Percentiles rank a stretch among this genome's conserved stretches.
Evolutionary conservation across 352 stramenopile genomes (phyloP).

Genomic region (Globisporangium nagaii): DNA sequence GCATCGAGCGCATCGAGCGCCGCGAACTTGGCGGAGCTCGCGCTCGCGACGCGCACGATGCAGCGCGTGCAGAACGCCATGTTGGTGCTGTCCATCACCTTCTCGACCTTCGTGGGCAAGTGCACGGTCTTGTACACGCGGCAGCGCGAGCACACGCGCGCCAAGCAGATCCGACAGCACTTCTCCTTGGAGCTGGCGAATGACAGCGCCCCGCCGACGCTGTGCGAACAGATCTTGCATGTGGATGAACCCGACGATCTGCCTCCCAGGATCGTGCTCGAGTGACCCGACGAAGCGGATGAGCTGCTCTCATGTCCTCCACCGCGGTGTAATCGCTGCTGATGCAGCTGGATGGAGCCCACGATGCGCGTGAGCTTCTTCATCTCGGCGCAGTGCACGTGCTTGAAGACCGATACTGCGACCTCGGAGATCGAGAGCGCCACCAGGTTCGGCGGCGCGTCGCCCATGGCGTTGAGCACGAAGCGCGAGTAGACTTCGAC

Average conservation of each 20-base stretch:
- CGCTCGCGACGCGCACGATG: constrained; percentile 8
- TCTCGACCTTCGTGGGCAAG: constrained; percentile 15
- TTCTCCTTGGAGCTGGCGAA: background rate
- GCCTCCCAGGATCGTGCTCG: no score
- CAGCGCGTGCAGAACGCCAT: constrained; percentile 26
- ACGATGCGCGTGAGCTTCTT: background rate
- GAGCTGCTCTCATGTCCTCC: no score
- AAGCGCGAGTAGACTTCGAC: background rate
- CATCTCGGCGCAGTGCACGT: background rate
- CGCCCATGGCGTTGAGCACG: background rate
- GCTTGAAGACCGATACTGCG: background rate
- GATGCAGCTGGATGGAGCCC: no score
- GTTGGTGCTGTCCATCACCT: constrained; percentile 14
- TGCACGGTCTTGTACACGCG: constrained; percentile 16
- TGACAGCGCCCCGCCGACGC: background rate
- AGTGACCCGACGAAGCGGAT: no score
- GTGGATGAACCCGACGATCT: no score
- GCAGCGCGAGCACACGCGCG: constrained; percentile 17
- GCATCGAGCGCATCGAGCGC: background rate
- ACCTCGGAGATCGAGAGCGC: background rate
- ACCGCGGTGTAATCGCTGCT: no score
- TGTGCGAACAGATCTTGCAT: background rate
- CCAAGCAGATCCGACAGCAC: background rate
- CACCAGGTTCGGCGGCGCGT: background rate
- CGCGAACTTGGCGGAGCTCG: constrained; percentile 6